Evolutionary conservation across 2,329 filamentous ascomycete species (phyloP).

Genomic region (Fusarium vanettenii): DNA sequence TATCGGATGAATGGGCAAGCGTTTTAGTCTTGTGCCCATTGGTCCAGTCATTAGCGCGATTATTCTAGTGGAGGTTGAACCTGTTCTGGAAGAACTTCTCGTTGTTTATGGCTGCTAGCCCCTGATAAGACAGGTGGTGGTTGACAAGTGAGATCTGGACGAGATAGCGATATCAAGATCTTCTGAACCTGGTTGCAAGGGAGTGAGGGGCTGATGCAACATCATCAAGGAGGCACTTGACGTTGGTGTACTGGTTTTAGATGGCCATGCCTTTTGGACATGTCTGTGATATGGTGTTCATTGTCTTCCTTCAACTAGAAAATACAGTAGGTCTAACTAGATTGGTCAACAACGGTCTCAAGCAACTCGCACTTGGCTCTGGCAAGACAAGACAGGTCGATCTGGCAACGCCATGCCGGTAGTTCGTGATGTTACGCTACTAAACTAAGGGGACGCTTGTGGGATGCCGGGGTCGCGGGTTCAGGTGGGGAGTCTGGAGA

Average conservation of each 20-base stretch:
- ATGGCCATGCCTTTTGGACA: background rate
- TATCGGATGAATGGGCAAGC: background rate
- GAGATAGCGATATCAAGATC: background rate
- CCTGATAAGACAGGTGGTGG: background rate
- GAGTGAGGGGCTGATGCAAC: conserved; percentile 2
- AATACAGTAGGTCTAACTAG: background rate
- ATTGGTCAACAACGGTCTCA: background rate
- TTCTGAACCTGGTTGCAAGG: background rate
- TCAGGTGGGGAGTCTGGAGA: conserved; percentile 21
- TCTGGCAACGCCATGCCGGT: conserved; percentile 16
- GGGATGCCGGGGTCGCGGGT: conserved; percentile 6
- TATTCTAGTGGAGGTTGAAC: background rate
- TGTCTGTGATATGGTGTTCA: background rate
- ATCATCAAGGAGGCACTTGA: background rate
- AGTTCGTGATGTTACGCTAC: conserved; percentile 20
- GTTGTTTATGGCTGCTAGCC: background rate
- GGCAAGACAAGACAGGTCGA: background rate
- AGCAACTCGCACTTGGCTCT: background rate
- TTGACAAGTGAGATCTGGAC: background rate
- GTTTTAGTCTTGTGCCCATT: background rate
- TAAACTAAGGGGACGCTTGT: conserved; percentile 21
- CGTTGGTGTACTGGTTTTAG: background rate
- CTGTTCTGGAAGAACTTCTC: background rate
- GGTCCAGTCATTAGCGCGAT: background rate
- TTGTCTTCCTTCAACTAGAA: background rate